phyloP scores from a whole-genome alignment of 73 alveolate species.

The Paramecium primaurelia region DNA sequence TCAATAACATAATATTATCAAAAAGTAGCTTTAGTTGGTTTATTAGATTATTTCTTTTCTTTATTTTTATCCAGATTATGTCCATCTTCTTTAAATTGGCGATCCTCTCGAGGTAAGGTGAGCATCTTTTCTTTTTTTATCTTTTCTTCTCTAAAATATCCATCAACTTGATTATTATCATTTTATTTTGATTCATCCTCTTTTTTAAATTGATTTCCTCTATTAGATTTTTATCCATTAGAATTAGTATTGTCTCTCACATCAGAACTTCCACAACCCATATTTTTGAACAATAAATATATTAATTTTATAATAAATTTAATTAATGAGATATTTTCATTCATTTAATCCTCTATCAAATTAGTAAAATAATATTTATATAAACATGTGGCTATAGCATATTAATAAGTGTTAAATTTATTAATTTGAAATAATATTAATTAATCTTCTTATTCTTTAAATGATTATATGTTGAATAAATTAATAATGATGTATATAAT shows the following conservation, averaged over 20 bases:
- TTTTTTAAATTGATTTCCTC: not conserved
- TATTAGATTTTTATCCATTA: not conserved
- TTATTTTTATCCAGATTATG: not conserved
- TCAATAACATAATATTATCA: not conserved
- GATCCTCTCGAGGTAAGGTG: not conserved
- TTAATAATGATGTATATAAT: no score
- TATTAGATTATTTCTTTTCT: not conserved
- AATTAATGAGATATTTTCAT: not conserved
- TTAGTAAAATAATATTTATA: no score
- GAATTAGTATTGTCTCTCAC: not conserved
- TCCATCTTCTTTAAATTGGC: not conserved
- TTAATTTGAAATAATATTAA: no score
- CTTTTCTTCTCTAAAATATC: not conserved
- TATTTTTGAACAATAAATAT: not conserved
- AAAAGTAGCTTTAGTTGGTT: not conserved
- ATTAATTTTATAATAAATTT: not conserved
- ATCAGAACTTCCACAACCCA: not conserved
- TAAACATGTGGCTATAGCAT: no score
- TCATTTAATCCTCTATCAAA: not conserved
- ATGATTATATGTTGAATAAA: no score
- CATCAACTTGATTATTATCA: not conserved
- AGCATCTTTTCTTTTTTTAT: not conserved
- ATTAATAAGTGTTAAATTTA: no score
- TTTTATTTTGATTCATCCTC: not conserved
- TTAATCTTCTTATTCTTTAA: no score